Evolutionary conservation across 2,329 filamentous ascomycete species (phyloP), one percentile per base, ranked within the genome.

Genomic region (Pseudogymnoascus sp.): DNA sequence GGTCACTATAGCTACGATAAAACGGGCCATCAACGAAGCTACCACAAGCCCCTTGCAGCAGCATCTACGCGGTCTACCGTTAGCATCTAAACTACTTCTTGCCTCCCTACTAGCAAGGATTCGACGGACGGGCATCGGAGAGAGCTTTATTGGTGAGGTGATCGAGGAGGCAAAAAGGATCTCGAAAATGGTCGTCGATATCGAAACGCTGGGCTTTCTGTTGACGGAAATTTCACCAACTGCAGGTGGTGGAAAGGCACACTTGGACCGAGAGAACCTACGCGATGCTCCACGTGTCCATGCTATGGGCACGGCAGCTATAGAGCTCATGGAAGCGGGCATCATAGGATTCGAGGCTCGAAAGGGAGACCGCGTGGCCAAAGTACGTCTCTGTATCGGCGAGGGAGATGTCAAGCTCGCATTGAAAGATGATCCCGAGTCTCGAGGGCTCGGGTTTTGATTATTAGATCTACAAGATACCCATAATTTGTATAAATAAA

Each of bases 1-100:
- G 60, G 95, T 99, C 41, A 97, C 92, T 1, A 97, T 97, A 71
- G 87, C 89, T 61, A 97, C 91, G 3, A 89, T 97, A 74, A 96
- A 96, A 75, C 87, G 90, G 71, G 95, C 95, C 37, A 97, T 99
- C 75, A 90, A 90, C 70, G 95, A 99, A 77, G 93, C 93, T 4
- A 97, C 93, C 0, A 92, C 90, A 3, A 96, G 91, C 63, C 95
- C 95, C 1, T 80, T 97, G 63, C 93, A 97, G 72, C 91, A 95
- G 73, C 92, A 92, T 71, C 83, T 99, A 37, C 89, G 91, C 59
- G 84, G 87, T 16, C 83, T 97, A 21, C 91, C 95, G 0, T 81
- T 97, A 43, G 83, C 88, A 25, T 87, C 88, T 11, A 97, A 97
- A 72, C 80, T 97, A 37, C 87, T 97, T 68, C 85, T 99, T 61